phyloP scores from a whole-genome alignment of 352 stramenopile genomes.

The Phytophthora pistaciae region DNA sequence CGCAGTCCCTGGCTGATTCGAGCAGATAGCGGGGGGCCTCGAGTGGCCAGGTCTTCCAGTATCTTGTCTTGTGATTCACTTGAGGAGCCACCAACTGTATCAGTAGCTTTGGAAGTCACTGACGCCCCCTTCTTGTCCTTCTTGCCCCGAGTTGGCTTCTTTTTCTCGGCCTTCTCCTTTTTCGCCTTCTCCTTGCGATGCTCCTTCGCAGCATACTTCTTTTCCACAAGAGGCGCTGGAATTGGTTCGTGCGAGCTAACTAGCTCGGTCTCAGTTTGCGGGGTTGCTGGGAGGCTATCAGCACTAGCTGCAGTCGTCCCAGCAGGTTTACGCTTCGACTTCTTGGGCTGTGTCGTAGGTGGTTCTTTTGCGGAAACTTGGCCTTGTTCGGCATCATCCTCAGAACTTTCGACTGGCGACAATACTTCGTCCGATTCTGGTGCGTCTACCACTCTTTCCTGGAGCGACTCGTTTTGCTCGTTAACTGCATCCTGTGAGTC shows the following conservation, averaged over 20 bases:
- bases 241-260: background rate
- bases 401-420: constrained; percentile 26
- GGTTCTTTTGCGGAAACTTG: constrained; percentile 13
- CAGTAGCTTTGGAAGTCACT: constrained; percentile 15
- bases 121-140: constrained; percentile 63
- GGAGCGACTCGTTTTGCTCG: background rate
- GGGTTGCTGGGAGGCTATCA: background rate
- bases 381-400: constrained; percentile 32
- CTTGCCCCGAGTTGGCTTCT: constrained; percentile 53
- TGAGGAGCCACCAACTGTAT: constrained; percentile 20
- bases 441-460: constrained; percentile 8
- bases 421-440: constrained; percentile 14
- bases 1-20: constrained; percentile 22
- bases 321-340: constrained; percentile 25
- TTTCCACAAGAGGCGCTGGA: constrained; percentile 22
- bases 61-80: constrained; percentile 29
- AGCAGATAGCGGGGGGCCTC: constrained; percentile 18
- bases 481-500: background rate
- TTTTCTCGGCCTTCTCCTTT: constrained; percentile 66
- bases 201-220: constrained; percentile 49
- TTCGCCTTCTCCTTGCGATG: constrained; percentile 66
- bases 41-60: constrained; percentile 18
- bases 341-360: background rate
- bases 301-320: background rate
- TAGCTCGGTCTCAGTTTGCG: background rate